Evolutionary conservation across 2,329 filamentous ascomycete species (phyloP).

Genomic region (Ascochyta fabae): DNA sequence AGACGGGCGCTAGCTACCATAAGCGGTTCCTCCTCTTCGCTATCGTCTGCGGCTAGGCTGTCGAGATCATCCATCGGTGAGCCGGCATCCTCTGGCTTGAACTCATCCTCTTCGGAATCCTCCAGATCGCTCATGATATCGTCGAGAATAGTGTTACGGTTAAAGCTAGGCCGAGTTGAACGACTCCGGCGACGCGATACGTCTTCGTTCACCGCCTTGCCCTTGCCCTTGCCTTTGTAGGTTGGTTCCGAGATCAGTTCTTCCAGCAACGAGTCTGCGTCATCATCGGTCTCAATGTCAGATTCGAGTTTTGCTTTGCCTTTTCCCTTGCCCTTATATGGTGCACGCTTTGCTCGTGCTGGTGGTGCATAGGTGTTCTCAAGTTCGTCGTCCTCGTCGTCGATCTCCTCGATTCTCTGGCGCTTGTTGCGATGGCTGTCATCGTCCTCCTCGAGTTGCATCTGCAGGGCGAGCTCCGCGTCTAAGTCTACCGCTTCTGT

Average conservation of each 20-base stretch:
- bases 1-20: conserved; percentile 28
- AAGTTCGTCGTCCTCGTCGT: conserved; percentile 41
- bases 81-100: conserved; percentile 33
- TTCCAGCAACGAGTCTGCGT: conserved; percentile 28
- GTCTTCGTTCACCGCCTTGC: conserved; percentile 21
- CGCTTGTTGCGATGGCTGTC: conserved; percentile 52
- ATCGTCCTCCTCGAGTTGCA: conserved; percentile 63
- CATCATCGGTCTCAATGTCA: conserved; percentile 13
- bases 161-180: conserved; percentile 29
- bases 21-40: conserved; percentile 37
- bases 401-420: conserved; percentile 34
- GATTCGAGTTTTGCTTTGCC: conserved; percentile 28
- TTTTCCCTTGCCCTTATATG: conserved; percentile 36
- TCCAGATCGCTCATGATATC: conserved; percentile 30
- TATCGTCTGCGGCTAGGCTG: conserved; percentile 30
- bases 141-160: conserved; percentile 24
- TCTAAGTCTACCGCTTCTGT: conserved; percentile 51
- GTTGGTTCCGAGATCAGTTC: conserved; percentile 2
- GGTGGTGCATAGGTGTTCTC: neutral
- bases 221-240: conserved; percentile 36
- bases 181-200: conserved; percentile 24
- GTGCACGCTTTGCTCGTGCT: conserved; percentile 4
- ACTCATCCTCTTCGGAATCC: conserved; percentile 38
- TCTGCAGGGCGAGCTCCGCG: conserved; percentile 61
- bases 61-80: conserved; percentile 26